A percentile compares a stretch with the other conserved stretches of the same genome.
These are phyloP conservation scores for Astrothelium macrocarpum DNA, from an alignment of 495 filamentous ascomycete species.

Conservation along the genomic window DNA sequence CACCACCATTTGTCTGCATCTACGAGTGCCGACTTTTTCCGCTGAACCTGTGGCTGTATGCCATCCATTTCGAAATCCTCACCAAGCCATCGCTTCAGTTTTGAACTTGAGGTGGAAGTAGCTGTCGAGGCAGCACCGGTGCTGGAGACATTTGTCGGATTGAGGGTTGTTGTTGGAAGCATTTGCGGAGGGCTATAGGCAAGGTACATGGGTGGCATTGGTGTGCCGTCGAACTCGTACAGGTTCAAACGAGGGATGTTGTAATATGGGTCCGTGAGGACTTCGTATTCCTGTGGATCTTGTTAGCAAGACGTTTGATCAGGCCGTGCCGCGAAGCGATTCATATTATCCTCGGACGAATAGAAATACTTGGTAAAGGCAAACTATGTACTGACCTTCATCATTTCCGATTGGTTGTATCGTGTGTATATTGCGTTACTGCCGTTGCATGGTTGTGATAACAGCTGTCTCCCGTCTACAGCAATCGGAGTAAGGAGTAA, in stretches of 20 bases:
- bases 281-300: conserved; percentile 47
- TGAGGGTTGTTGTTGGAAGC: conserved; percentile 62
- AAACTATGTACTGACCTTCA: conserved; percentile 42
- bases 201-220: conserved; percentile 66
- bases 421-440: conserved; percentile 49
- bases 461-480: conserved; percentile 62
- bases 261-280: conserved; percentile 53
- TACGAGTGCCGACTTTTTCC: background rate
- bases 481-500: conserved; percentile 53
- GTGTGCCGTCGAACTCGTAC: conserved; percentile 53
- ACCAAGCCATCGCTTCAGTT: conserved; percentile 31
- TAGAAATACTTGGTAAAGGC: background rate
- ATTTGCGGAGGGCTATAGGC: conserved; percentile 60
- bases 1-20: conserved; percentile 56
- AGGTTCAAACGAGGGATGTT: conserved; percentile 57
- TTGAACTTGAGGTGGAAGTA: conserved; percentile 24
- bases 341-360: conserved; percentile 1
- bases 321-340: background rate
- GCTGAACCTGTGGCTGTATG: conserved; percentile 29
- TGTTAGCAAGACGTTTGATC: conserved; percentile 17
- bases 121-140: conserved; percentile 24
- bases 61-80: conserved; percentile 33
- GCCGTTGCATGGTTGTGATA: conserved; percentile 56
- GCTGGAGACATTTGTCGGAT: conserved; percentile 34
- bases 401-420: conserved; percentile 58